Evolutionary conservation across 345 rosid species (phyloP).

Genomic region (Clausena lansium): DNA sequence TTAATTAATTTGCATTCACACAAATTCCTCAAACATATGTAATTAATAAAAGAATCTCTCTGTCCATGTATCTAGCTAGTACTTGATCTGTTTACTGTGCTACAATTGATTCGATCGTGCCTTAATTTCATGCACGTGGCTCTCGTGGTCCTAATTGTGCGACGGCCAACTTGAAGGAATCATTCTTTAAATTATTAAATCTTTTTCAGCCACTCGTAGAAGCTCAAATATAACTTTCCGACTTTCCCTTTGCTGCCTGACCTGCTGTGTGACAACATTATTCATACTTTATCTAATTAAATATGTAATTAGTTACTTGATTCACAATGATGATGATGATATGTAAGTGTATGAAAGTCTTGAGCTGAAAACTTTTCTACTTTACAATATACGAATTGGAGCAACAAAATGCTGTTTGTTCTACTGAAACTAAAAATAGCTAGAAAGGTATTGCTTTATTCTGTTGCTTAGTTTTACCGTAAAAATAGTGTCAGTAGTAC

Average conservation of each 20-base stretch:
- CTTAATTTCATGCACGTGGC: conserved; percentile 22
- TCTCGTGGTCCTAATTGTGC: conserved; percentile 17
- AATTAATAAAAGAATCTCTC: not conserved
- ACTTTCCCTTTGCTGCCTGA: not conserved
- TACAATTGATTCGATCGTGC: not conserved
- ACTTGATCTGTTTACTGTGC: not conserved
- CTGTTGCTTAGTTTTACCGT: no score
- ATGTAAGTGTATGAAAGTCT: no score
- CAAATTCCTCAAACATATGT: not conserved
- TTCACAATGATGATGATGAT: no score
- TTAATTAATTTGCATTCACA: conserved; percentile 7
- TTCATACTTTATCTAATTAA: not conserved
- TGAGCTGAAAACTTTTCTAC: no score
- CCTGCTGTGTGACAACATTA: not conserved
- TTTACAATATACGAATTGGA: no score
- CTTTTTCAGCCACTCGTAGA: not conserved
- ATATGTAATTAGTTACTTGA: not conserved
- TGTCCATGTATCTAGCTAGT: not conserved
- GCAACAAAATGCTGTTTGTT: no score
- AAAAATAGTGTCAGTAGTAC: no score
- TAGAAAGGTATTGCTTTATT: no score
- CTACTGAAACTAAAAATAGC: no score
- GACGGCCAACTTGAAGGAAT: conserved; percentile 10
- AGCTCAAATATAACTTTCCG: not conserved
- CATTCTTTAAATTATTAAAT: not conserved